phyloP scores from a whole-genome alignment of 2,329 filamentous ascomycete genomes.

The Sclerotinia trifoliorum region DNA sequence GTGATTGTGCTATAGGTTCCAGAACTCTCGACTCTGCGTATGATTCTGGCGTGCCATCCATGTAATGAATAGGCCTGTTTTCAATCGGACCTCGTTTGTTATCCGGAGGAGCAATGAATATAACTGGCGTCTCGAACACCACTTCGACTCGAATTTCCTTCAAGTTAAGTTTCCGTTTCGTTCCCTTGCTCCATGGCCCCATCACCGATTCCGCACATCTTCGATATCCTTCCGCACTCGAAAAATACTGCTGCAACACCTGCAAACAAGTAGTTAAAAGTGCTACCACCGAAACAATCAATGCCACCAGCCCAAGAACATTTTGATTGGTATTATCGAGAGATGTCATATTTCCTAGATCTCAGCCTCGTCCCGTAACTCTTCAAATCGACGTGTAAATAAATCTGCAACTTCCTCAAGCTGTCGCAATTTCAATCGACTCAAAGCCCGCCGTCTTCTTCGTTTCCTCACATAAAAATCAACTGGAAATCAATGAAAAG shows the following conservation, averaged over 20 bases:
- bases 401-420: not conserved
- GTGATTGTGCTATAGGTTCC: slow-evolving; percentile 8
- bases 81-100: slow-evolving; percentile 37
- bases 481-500: not conserved
- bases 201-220: slow-evolving; percentile 34
- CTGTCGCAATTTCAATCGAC: not conserved
- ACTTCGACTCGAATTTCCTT: slow-evolving; percentile 43
- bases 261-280: slow-evolving; percentile 39
- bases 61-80: slow-evolving; percentile 30
- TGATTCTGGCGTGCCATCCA: slow-evolving; percentile 33
- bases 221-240: slow-evolving; percentile 42
- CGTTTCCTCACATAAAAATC: not conserved
- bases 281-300: slow-evolving; percentile 41
- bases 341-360: slow-evolving; percentile 8
- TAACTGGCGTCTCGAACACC: slow-evolving; percentile 42
- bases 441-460: not conserved
- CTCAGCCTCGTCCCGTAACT: not conserved
- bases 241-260: slow-evolving; percentile 42
- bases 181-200: slow-evolving; percentile 39
- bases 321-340: slow-evolving; percentile 36
- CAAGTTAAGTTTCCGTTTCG: slow-evolving; percentile 37
- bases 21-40: slow-evolving; percentile 33
- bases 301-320: slow-evolving; percentile 38
- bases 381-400: not conserved
- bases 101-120: slow-evolving; percentile 36